Percentiles rank a stretch among this genome's conserved stretches.
These are phyloP conservation scores for Nidularia pulvinata DNA, from an alignment of 768 basidiomycete genomes.

Conservation along the genomic window DNA sequence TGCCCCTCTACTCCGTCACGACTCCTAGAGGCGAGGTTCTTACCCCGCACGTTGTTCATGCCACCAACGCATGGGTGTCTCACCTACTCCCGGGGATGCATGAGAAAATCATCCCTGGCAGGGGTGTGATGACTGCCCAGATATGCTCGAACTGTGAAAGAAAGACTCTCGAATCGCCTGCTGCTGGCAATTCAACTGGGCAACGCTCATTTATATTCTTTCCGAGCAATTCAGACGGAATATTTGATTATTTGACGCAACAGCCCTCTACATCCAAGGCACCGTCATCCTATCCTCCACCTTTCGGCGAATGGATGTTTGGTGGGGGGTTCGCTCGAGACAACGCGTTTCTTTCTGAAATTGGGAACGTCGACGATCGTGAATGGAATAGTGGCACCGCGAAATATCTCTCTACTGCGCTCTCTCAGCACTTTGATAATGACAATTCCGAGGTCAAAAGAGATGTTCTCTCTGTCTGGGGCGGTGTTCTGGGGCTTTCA, in stretches of 20 bases:
- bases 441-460: conserved; percentile 10
- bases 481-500: conserved; percentile 63
- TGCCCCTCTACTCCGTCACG: conserved; percentile 44
- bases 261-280: conserved; percentile 19
- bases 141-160: conserved; percentile 37
- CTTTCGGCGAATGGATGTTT: conserved; percentile 59
- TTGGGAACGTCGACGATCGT: conserved; percentile 37
- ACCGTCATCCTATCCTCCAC: conserved; percentile 13
- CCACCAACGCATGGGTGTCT: conserved; percentile 83
- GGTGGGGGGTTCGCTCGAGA: conserved; percentile 54
- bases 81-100: conserved; percentile 68
- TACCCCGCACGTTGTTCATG: conserved; percentile 72
- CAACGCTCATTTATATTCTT: conserved; percentile 61
- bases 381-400: conserved; percentile 20
- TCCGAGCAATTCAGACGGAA: conserved; percentile 28
- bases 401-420: conserved; percentile 29
- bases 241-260: conserved; percentile 73
- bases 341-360: conserved; percentile 24
- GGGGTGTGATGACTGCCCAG: conserved; percentile 69
- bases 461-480: conserved; percentile 60
- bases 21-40: conserved; percentile 62
- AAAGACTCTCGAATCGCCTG: not conserved
- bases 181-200: conserved; percentile 7
- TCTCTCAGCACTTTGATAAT: conserved; percentile 50
- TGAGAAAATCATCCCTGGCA: conserved; percentile 58